Conservation (phyloP, 2,329 filamentous ascomycete genomes). For the Dothiorella sarmentorum region DNA sequence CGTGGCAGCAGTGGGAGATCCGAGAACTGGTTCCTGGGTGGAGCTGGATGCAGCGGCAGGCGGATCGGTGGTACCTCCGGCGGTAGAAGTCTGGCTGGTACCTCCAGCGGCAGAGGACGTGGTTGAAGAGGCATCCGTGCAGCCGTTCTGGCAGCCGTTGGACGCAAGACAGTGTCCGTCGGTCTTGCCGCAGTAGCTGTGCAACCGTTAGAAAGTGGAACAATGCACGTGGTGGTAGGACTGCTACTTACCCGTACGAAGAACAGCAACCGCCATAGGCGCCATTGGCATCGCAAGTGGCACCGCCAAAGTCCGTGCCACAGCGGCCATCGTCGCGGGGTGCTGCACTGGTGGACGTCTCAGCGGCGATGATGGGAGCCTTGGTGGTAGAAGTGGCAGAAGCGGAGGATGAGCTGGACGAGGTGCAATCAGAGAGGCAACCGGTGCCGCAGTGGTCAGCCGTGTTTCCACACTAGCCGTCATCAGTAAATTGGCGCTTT, state of each 20-base stretch:
- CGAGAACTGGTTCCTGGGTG: slow-evolving; percentile 34
- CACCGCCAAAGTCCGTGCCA: slow-evolving; percentile 27
- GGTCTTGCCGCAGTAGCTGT: slow-evolving; percentile 37
- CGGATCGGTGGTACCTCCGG: slow-evolving; percentile 24
- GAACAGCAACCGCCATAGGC: slow-evolving; percentile 26
- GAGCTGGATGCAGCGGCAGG: neutral
- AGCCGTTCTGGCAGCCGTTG: slow-evolving; percentile 41
- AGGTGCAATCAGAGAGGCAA: slow-evolving; percentile 34
- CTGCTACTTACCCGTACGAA: slow-evolving; percentile 22
- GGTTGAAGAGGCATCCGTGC: slow-evolving; percentile 26
- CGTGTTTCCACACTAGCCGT: slow-evolving; percentile 43
- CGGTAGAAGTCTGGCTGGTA: slow-evolving; percentile 33
- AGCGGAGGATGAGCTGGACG: slow-evolving; percentile 5
- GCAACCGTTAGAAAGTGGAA: neutral
- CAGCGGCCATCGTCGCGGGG: slow-evolving; percentile 27
- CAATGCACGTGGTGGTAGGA: slow-evolving; percentile 18
- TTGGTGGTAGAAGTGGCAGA: slow-evolving; percentile 18
- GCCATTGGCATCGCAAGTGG: slow-evolving; percentile 24
- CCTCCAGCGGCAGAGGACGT: slow-evolving; percentile 20
- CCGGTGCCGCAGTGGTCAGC: slow-evolving; percentile 38
- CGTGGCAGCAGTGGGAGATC: slow-evolving; percentile 27
- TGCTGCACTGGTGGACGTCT: slow-evolving; percentile 16
- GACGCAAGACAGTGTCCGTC: slow-evolving; percentile 36
- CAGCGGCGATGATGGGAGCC: neutral
- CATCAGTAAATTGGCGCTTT: no score